Base-by-base conservation (phyloP, 2,329 filamentous ascomycete species). In the Thielaviopsis punctulata region DNA sequence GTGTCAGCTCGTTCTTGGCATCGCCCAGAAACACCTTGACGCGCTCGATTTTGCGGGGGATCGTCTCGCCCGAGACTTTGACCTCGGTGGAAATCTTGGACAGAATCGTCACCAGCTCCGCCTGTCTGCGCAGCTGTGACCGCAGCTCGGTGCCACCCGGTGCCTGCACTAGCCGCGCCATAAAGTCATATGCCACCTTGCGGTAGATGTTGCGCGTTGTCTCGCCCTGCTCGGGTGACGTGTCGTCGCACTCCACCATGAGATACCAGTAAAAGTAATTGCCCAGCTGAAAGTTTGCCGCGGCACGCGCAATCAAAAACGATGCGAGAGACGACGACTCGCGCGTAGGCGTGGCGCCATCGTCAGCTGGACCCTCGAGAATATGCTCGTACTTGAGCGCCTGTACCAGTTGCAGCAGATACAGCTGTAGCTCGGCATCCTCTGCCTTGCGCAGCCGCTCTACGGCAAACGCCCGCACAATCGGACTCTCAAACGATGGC, bases 221-320 rank as follows among this genome's bases (percentile, higher is more conserved):
- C 4, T 78, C 72, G 21, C 80, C 75, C 59, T 89, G 86, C 44
- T 87, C 83, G 3, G 80, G 79, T 58, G 84, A 88, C 55, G 74
- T 72, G 63, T 95, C 90, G 59, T 93, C 87, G 59, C 89, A 93
- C 67, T 98, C 93, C 1, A 98, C 92, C 81, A 95, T 95, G 2
- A 98, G 73, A 65, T 96, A 98, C 92, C 92, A 98, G 64, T 95
- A 86, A 51, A 98, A 79, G 66, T 93, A 95, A 63, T 94, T 98
- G 25, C 90, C 92, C 1, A 98, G 75, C 55, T 84, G 82, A 61
- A 95, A 86, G 62, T 94, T 96, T 56, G 82, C 80, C 13, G 86
- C 84, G 3, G 92, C 93, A 33, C 92, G 79, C 1, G 84, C 79
- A 52, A 98, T 92, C 2, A 98, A 72, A 62, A 98, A 98, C 22